phyloP scores from a whole-genome alignment of 139 green algal genomes.

The Zygnema circumcarinatum region DNA sequence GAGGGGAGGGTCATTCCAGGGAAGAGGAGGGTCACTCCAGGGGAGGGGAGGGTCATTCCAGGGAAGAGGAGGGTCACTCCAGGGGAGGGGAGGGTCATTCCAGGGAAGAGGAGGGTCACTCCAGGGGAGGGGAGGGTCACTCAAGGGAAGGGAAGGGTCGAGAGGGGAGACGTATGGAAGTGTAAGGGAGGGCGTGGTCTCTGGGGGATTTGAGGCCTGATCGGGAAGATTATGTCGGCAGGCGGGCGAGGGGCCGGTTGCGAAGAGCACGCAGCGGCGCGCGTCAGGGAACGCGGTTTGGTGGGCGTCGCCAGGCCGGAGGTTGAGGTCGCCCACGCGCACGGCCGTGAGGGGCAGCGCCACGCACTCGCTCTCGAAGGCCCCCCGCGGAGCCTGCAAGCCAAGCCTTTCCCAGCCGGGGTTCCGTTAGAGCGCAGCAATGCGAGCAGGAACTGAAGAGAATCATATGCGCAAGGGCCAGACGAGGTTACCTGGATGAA shows the following conservation, averaged over 20 bases:
- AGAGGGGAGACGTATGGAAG: not conserved
- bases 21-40: not conserved
- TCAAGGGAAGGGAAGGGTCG: not conserved
- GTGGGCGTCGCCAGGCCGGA: not conserved
- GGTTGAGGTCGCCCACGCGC: slow-evolving; percentile 11
- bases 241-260: slow-evolving; percentile 23
- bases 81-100: too few relatives aligned
- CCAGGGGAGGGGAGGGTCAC: not conserved
- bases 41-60: not conserved
- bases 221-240: too few relatives aligned
- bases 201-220: too few relatives aligned
- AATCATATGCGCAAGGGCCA: not conserved
- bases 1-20: not conserved
- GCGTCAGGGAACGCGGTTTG: slow-evolving; percentile 20
- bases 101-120: not conserved
- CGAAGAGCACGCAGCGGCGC: slow-evolving; percentile 28
- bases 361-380: slow-evolving; percentile 25
- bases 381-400: not conserved
- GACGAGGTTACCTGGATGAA: slow-evolving; percentile 7
- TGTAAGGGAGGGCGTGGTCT: not conserved
- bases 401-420: too few relatives aligned
- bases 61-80: not conserved
- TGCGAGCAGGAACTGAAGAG: not conserved
- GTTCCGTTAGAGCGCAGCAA: too few relatives aligned
- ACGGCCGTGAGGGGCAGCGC: not conserved